A percentile compares a stretch with the other conserved stretches of the same genome.
These are phyloP conservation scores for Psilocybe tampanensis DNA, from an alignment of 768 basidiomycete species.

Conservation along the genomic window DNA sequence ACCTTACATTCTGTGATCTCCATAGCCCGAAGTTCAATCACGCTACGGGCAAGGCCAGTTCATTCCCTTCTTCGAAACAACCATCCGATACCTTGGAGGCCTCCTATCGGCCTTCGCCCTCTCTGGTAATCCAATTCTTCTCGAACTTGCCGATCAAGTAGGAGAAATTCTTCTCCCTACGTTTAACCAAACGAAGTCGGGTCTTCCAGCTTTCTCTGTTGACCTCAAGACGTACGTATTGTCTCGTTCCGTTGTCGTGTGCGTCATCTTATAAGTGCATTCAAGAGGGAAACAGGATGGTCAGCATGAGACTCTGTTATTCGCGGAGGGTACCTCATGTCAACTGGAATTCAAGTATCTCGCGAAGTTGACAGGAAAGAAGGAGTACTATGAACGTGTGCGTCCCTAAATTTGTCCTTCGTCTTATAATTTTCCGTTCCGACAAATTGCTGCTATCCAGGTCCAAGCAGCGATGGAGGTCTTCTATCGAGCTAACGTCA, in stretches of 20 bases:
- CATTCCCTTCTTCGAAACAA: constrained; percentile 72
- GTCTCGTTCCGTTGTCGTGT: neutral
- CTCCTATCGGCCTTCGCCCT: constrained; percentile 78
- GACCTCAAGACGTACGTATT: constrained; percentile 49
- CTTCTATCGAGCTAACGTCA: constrained; percentile 30
- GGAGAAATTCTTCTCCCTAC: constrained; percentile 62
- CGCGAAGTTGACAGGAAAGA: constrained; percentile 63
- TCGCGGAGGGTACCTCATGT: constrained; percentile 49
- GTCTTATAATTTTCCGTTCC: neutral
- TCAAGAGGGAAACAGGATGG: constrained; percentile 30
- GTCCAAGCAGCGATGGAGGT: constrained; percentile 39
- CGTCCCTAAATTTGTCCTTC: constrained; percentile 3
- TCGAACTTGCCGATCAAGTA: constrained; percentile 68
- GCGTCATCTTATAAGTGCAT: neutral
- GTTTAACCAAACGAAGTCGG: constrained; percentile 59
- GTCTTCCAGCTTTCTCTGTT: constrained; percentile 65
- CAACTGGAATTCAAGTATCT: constrained; percentile 80
- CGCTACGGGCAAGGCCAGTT: constrained; percentile 10
- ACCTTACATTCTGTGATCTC: neutral
- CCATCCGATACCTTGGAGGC: constrained; percentile 78
- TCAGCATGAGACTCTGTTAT: constrained; percentile 23
- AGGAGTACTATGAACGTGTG: constrained; percentile 47
- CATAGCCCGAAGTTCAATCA: constrained; percentile 22
- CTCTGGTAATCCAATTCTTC: constrained; percentile 59
- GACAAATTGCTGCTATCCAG: constrained; percentile 17